Base-by-base conservation (phyloP, 1,139 yeast species). In the Scheffersomyces insectosa region DNA sequence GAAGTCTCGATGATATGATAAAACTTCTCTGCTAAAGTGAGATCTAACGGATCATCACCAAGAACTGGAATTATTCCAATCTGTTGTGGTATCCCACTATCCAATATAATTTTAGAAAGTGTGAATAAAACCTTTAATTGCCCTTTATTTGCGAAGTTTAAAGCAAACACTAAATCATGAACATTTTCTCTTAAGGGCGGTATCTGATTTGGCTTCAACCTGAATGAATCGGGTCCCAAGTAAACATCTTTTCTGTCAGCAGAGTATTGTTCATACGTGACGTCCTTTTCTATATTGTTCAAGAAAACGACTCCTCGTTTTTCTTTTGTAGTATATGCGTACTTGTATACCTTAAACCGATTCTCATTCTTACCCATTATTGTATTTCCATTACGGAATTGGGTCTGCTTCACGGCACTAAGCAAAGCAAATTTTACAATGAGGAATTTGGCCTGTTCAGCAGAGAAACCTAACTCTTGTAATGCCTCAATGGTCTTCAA, bases 151-250 rank as follows among this genome's bases (percentile, higher is more conserved):
- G 83, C 68, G 32, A 89, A 66, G 51, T 86, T 83, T n/a, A 90
- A 57, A 0, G 80, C 88, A 57, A 90, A 82, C 0, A 93, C 78
- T 29, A 87, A 49, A 37, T 89, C 88, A 57, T 88, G 90, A 45
- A 89, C 72, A 57, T 93, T 93, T 51, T 87, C 90, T 41, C 75
- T 75, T 35, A 85, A 74, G 5, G 79, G 77, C 1, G 95, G 95
- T 10, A 89, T 66, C 53, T 82, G 84, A 7, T 88, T 90, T 15
- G 73, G 70, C 32, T 63, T 60, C 42, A 61, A 49, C 12, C 44
- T 38, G 5, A 32, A 15, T 1, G 56, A 50, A 2, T 43, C 58
- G 27, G 50, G 61, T 1, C 60, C 63, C 28, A 68, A 50, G 66
- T 66, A 66, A 57, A 82, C 46, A 37, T 67, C 74, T 4, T 63